Evolutionary conservation across 139 green algal genomes (phyloP).

Genomic region (Chara braunii): DNA sequence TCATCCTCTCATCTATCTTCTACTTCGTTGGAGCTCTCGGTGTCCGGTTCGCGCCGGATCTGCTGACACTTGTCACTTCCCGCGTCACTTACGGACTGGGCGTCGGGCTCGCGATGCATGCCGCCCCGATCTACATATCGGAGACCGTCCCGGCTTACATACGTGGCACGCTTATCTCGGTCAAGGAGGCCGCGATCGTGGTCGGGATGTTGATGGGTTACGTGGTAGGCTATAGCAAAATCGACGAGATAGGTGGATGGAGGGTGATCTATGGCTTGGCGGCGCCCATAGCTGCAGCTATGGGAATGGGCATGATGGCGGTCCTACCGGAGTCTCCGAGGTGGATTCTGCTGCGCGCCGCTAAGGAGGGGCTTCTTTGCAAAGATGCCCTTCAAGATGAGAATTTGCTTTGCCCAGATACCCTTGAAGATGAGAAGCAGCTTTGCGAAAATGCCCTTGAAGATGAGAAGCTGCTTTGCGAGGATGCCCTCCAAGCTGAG

Average conservation of each 20-base stretch:
- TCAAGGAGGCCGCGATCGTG: conserved; percentile 82
- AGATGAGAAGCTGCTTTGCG: too few species aligned
- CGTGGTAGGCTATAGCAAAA: conserved; percentile 42
- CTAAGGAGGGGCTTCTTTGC: too few species aligned
- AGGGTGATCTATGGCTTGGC: conserved; percentile 58
- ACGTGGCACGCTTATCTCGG: conserved; percentile 65
- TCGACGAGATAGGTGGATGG: conserved; percentile 69
- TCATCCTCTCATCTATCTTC: conserved; percentile 60
- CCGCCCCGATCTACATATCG: conserved; percentile 83
- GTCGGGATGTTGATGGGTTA: conserved; percentile 80
- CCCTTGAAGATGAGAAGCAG: too few species aligned
- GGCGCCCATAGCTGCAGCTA: conserved; percentile 46
- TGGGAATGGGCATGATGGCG: conserved; percentile 56
- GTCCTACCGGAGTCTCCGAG: conserved; percentile 75
- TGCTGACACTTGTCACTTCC: conserved; percentile 51
- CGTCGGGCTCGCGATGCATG: conserved; percentile 88
- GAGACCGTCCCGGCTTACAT: conserved; percentile 67
- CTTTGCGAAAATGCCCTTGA: too few species aligned
- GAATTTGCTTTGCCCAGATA: too few species aligned
- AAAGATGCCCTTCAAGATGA: too few species aligned
- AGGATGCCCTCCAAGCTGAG: too few species aligned
- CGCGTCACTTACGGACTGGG: conserved; percentile 71
- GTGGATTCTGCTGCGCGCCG: conserved; percentile 64
- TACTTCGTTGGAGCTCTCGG: conserved; percentile 52
- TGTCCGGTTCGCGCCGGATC: conserved; percentile 34